These are phyloP conservation scores for Cladorrhinum sp. DNA, from an alignment of 2,329 filamentous ascomycete genomes.

Conservation along the genomic window DNA sequence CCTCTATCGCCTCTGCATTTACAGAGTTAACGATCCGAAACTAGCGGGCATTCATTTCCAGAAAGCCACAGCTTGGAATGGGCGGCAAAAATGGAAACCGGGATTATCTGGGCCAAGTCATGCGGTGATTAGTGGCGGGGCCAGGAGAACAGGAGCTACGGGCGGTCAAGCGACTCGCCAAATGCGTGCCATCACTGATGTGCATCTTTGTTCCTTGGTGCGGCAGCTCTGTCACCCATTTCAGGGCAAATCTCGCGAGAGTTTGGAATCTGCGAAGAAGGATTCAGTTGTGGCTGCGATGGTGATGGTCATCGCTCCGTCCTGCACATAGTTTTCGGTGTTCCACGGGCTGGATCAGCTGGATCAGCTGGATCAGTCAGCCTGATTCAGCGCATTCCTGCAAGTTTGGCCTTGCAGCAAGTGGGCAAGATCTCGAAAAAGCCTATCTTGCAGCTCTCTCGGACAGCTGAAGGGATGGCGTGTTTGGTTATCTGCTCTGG, in stretches of 20 bases:
- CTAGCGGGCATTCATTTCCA: not conserved
- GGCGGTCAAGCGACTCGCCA: conserved; percentile 21
- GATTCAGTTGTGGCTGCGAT: not conserved
- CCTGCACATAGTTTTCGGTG: no score
- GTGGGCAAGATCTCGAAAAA: not conserved
- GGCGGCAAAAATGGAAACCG: not conserved
- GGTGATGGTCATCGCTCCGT: no score
- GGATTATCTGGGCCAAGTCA: conserved; percentile 13
- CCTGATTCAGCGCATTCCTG: no score
- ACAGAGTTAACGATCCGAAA: not conserved
- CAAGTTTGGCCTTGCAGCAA: no score
- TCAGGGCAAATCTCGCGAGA: not conserved
- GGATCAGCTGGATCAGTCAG: no score
- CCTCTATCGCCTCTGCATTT: not conserved
- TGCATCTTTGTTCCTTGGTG: not conserved
- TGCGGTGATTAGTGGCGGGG: conserved; percentile 21
- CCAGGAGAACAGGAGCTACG: conserved; percentile 18
- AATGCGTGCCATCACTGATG: not conserved
- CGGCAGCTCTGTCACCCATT: not conserved
- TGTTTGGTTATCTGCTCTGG: no score
- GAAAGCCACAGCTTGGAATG: conserved; percentile 6
- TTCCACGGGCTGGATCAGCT: no score
- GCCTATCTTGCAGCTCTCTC: not conserved
- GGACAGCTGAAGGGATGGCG: no score
- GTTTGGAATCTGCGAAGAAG: no score